Conservation (phyloP, 768 basidiomycete species). For the Trametes sanguinea region DNA sequence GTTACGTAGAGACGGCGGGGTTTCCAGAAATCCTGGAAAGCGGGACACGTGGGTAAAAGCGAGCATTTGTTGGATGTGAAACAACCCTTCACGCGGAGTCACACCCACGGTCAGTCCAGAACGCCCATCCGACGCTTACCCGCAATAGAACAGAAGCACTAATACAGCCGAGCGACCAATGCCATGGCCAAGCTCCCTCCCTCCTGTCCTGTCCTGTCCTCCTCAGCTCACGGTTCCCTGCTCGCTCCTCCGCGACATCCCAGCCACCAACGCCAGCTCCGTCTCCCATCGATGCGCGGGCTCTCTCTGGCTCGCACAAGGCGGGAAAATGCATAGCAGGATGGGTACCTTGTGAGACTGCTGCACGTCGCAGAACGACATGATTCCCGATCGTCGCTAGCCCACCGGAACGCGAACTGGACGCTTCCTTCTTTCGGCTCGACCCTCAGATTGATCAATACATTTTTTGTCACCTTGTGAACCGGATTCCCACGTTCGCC, state of each 20-base stretch:
- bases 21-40: not conserved
- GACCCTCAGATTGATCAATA: constrained; percentile 18
- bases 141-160: constrained; percentile 22
- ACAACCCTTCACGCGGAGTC: constrained; percentile 21
- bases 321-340: constrained; percentile 5
- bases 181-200: not conserved
- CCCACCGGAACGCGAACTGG: constrained; percentile 23
- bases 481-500: constrained; percentile 25
- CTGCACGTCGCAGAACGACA: constrained; percentile 23
- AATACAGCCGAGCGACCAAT: constrained; percentile 9
- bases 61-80: constrained; percentile 22
- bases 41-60: constrained; percentile 20
- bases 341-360: constrained; percentile 17
- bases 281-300: not conserved
- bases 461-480: constrained; percentile 28
- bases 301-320: not conserved
- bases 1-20: constrained; percentile 18
- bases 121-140: constrained; percentile 25
- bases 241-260: not conserved
- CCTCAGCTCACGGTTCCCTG: not conserved
- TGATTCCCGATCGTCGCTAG: constrained; percentile 29
- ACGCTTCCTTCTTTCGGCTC: constrained; percentile 25
- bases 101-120: constrained; percentile 18
- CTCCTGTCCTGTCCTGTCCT: not conserved
- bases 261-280: not conserved